Base-by-base conservation (phyloP, 805 yeast species). In the Wickerhamiella azyma region DNA sequence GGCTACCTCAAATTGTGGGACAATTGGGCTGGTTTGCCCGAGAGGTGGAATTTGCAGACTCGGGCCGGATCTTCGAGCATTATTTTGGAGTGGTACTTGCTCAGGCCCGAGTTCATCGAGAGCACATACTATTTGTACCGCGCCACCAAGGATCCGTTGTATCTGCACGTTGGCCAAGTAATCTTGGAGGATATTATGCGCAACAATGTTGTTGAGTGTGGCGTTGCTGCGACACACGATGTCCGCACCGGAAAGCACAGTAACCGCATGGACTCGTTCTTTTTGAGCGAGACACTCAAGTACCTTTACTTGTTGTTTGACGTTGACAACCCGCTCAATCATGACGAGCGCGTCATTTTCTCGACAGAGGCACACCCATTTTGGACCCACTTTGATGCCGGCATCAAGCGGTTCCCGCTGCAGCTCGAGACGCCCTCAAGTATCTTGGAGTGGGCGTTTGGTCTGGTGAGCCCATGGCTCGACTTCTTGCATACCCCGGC, bases 341-440 rank as follows among this genome's bases (percentile, higher is more conserved):
- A 45, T 1, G 61, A 62, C 2, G 55, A 58, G 14, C 65, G 61
- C 50, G 62, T 67, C 28, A 62, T 81, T 40, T 81, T 86, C 61
- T 75, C 89, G 10, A 88, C 97, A 0, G 97, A 88, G 56, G 96
- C 88, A 0, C 97, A 88, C 61, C 94, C 94, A 3, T 60, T 86
- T 51, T 85, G 95, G 94, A 67, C 72, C 45, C 76, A 50, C 48
- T 65, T 35, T 11, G 19, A 17, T 35, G 24, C 24, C 7, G 37
- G 24, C 13, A 18, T 18, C 37, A 14, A 35, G 33, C 14, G 16
- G 33, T 30, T 30, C 16, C 16, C 33, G 16, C 8, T 30, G 14
- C 9, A 30, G 33, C 33, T 30, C 9, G 16, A 10, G 16, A 7
- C 14, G 16, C 11, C n/a, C 11, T 11, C 37, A 9, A 36, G 40